These are phyloP conservation scores for Vitis hybrid DNA, from an alignment of 177 flowering plant genomes.

Conservation along the genomic window DNA sequence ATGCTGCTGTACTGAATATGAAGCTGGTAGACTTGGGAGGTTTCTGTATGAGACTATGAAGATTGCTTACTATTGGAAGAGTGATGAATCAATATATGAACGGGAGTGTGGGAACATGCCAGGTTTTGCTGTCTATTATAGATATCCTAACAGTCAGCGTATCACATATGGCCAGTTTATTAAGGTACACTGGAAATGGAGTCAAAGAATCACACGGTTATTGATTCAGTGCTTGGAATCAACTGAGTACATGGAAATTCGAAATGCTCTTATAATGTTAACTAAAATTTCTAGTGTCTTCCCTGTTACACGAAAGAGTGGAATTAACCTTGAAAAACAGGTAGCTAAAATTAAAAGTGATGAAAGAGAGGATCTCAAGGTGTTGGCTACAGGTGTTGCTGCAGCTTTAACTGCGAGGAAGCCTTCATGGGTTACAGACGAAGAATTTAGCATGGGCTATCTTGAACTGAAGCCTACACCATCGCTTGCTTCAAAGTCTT, in stretches of 20 bases:
- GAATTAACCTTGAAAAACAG: slow-evolving; percentile 97
- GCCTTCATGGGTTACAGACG: slow-evolving; percentile 97
- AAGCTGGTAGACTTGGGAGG: too few relatives aligned
- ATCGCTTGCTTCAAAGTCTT: slow-evolving; percentile 54
- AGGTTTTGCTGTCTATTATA: slow-evolving; percentile 96
- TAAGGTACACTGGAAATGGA: slow-evolving; percentile 99
- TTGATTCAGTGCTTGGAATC: slow-evolving; percentile 96
- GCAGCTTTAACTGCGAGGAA: slow-evolving; percentile 94
- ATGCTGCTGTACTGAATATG: too few relatives aligned
- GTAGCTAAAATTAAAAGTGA: slow-evolving; percentile 92
- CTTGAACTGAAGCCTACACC: slow-evolving; percentile 77
- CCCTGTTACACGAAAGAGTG: slow-evolving; percentile 93
- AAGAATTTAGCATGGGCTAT: slow-evolving; percentile 97
- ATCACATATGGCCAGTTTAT: slow-evolving; percentile 90
- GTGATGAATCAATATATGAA: slow-evolving; percentile 93
- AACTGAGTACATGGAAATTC: slow-evolving; percentile 91
- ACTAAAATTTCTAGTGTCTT: slow-evolving; percentile 91
- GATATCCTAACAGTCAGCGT: slow-evolving; percentile 95
- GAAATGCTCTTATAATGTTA: slow-evolving; percentile 89
- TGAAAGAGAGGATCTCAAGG: slow-evolving; percentile 97
- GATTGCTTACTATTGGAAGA: slow-evolving; percentile 31
- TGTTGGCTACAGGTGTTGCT: slow-evolving; percentile 96
- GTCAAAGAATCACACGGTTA: slow-evolving; percentile 80
- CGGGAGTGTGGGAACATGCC: slow-evolving; percentile 99
- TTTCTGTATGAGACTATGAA: too few relatives aligned